Evolutionary conservation across 345 rosid genomes (phyloP).

Genomic region (Rubroshorea leprosula): DNA sequence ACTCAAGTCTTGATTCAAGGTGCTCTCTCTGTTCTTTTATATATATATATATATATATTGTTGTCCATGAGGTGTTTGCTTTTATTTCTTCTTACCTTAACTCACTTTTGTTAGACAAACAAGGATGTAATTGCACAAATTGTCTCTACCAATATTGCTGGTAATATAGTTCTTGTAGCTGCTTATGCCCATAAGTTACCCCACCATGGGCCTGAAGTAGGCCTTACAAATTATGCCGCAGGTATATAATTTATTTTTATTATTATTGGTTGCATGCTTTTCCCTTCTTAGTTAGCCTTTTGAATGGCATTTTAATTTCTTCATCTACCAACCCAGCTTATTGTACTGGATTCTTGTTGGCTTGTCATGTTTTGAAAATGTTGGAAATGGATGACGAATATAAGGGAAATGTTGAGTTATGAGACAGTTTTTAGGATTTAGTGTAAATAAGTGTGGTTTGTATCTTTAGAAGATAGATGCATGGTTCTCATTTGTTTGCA

Average conservation of each 20-base stretch:
- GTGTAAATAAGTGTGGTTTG: too few relatives aligned
- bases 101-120: too few relatives aligned
- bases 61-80: too few relatives aligned
- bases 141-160: slow-evolving; percentile 45
- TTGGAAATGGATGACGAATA: slow-evolving; percentile 69
- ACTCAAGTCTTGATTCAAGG: too few relatives aligned
- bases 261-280: too few relatives aligned
- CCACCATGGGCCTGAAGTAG: slow-evolving; percentile 54
- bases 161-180: slow-evolving; percentile 51
- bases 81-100: too few relatives aligned
- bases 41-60: too few relatives aligned
- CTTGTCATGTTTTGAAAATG: slow-evolving; percentile 59
- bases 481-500: slow-evolving; percentile 7
- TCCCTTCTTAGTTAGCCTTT: too few relatives aligned
- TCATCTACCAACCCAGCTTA: too few relatives aligned
- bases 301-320: too few relatives aligned
- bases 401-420: slow-evolving; percentile 72
- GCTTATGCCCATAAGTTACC: slow-evolving; percentile 68
- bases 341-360: slow-evolving; percentile 76
- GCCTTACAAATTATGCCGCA: slow-evolving; percentile 66
- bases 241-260: slow-evolving; percentile 43
- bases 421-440: too few relatives aligned
- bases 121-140: slow-evolving; percentile 61
- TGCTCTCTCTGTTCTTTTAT: too few relatives aligned
- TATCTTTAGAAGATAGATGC: not conserved